Percentiles rank a stretch among this genome's conserved stretches.
Evolutionary conservation across 768 basidiomycete genomes (phyloP).

Genomic region (Boletus bicolor): DNA sequence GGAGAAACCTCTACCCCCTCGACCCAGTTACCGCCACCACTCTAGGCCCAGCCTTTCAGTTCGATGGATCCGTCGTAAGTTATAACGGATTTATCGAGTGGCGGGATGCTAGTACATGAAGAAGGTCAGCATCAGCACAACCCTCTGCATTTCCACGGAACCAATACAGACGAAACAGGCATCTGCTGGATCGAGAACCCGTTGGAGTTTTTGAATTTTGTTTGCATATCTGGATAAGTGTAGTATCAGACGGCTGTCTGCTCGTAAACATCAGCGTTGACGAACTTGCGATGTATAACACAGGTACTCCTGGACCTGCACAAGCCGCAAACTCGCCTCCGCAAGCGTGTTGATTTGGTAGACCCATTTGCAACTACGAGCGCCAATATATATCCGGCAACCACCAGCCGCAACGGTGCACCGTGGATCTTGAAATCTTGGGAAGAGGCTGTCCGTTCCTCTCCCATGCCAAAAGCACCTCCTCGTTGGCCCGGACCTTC

Average conservation of each 20-base stretch:
- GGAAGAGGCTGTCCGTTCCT: slow-evolving; percentile 10
- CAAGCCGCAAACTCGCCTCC: slow-evolving; percentile 49
- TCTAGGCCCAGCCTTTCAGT: slow-evolving; percentile 43
- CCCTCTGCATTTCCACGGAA: not conserved
- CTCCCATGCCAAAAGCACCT: slow-evolving; percentile 35
- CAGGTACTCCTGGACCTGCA: slow-evolving; percentile 51
- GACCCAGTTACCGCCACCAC: slow-evolving; percentile 51
- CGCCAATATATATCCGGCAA: slow-evolving; percentile 56
- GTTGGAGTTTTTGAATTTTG: slow-evolving; percentile 49
- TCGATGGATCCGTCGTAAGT: slow-evolving; percentile 48
- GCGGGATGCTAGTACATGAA: slow-evolving; percentile 3
- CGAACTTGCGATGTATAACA: slow-evolving; percentile 51
- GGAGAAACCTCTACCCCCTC: slow-evolving; percentile 52
- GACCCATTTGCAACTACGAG: slow-evolving; percentile 53
- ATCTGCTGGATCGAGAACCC: slow-evolving; percentile 57
- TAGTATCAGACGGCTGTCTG: not conserved
- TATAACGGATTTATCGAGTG: slow-evolving; percentile 40
- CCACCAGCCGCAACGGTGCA: slow-evolving; percentile 47
- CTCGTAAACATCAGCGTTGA: not conserved
- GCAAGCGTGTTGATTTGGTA: slow-evolving; percentile 48
- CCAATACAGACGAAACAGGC: slow-evolving; percentile 34
- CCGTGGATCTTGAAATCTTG: slow-evolving; percentile 39
- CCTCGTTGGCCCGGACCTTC: slow-evolving; percentile 45
- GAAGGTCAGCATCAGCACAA: not conserved
- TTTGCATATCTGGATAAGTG: slow-evolving; percentile 31